Conservation (phyloP, 2,329 filamentous ascomycete genomes). For the Phialophora chinensis region DNA sequence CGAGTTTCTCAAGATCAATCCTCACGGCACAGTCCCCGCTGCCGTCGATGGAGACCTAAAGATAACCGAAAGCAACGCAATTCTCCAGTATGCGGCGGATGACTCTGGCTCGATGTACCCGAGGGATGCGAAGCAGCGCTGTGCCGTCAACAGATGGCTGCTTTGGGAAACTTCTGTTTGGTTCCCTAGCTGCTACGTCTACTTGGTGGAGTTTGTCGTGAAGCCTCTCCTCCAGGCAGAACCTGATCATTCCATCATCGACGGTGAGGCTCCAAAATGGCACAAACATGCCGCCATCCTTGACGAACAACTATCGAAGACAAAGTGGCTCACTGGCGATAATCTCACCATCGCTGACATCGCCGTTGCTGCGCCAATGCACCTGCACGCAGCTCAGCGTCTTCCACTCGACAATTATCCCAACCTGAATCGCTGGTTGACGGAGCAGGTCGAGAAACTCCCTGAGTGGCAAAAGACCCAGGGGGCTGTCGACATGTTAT, state of each 20-base stretch:
- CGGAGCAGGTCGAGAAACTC: slow-evolving; percentile 46
- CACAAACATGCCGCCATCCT: slow-evolving; percentile 48
- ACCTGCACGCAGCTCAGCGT: slow-evolving; percentile 45
- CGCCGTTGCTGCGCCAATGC: slow-evolving; percentile 50
- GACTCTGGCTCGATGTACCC: slow-evolving; percentile 46
- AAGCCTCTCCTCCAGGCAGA: slow-evolving; percentile 48
- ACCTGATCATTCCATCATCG: slow-evolving; percentile 47
- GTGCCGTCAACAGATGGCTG: slow-evolving; percentile 50
- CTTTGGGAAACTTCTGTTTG: slow-evolving; percentile 52
- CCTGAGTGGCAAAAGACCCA: slow-evolving; percentile 50
- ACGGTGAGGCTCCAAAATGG: slow-evolving; percentile 45
- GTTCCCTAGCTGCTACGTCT: slow-evolving; percentile 51
- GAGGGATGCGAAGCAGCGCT: slow-evolving; percentile 48
- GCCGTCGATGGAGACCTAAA: slow-evolving; percentile 48
- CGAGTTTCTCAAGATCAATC: slow-evolving; percentile 39
- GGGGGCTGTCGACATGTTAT: slow-evolving; percentile 47
- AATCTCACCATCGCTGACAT: slow-evolving; percentile 52
- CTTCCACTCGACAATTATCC: slow-evolving; percentile 50
- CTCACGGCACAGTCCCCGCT: slow-evolving; percentile 48
- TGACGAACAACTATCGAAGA: slow-evolving; percentile 46
- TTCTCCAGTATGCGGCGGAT: slow-evolving; percentile 51
- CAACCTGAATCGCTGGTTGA: slow-evolving; percentile 48
- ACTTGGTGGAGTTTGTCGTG: slow-evolving; percentile 50
- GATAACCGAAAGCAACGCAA: slow-evolving; percentile 53
- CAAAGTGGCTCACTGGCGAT: slow-evolving; percentile 48